phyloP scores from a whole-genome alignment of 2,329 filamentous ascomycete genomes.

The Ascochyta fabae region DNA sequence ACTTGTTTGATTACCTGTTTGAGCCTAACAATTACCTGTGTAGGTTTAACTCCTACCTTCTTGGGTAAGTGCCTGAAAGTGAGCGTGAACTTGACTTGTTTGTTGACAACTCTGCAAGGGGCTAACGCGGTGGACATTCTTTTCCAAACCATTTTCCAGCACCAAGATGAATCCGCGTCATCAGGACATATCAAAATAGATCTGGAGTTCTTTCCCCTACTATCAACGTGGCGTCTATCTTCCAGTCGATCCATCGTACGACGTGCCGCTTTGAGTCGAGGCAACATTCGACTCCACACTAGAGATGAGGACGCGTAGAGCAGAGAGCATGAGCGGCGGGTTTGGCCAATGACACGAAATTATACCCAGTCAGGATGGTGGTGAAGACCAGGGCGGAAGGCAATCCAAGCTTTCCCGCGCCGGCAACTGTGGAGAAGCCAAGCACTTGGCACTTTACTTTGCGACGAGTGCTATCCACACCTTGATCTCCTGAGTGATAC shows the following conservation, averaged over 20 bases:
- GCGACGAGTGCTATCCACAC: constrained; percentile 1
- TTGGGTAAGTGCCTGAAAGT: too few relatives aligned
- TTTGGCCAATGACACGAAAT: background rate
- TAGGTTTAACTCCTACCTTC: too few relatives aligned
- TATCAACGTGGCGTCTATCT: background rate
- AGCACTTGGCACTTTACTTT: constrained; percentile 12
- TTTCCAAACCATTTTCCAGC: background rate
- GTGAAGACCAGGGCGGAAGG: background rate
- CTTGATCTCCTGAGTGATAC: constrained; percentile 17
- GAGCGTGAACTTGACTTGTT: too few relatives aligned
- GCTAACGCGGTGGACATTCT: background rate
- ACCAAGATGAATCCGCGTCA: constrained; percentile 8
- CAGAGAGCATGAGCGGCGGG: constrained; percentile 4
- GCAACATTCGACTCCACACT: constrained; percentile 7
- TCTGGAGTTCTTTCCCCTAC: background rate
- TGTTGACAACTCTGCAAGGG: background rate
- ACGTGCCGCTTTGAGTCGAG: background rate
- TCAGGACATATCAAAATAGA: background rate
- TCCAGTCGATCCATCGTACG: background rate
- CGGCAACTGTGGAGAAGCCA: constrained; percentile 7
- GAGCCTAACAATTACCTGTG: too few relatives aligned
- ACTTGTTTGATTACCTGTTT: too few relatives aligned
- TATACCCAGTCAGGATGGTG: constrained; percentile 2
- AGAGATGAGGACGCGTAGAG: constrained; percentile 18
- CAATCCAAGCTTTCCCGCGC: background rate